Base-by-base conservation (phyloP, 2,329 filamentous ascomycete genomes). In the Sporothrix brunneoviolacea region DNA sequence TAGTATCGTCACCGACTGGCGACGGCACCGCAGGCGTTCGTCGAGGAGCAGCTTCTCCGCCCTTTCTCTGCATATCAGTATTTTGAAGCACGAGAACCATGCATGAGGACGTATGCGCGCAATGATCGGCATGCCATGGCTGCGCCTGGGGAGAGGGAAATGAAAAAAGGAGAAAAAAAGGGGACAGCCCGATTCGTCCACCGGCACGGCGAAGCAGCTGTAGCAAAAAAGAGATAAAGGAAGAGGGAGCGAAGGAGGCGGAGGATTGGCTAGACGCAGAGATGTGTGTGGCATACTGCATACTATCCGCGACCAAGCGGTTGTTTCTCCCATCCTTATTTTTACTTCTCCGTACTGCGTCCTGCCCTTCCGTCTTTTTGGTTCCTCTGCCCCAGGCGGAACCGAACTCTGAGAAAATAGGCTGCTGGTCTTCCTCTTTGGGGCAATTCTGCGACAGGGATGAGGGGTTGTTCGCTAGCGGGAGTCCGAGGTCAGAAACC, bases 401-500 rank as follows among this genome's bases (percentile, higher is more conserved):
- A 39, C 35, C 24, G 36, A 33, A 38, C 22, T 35, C n/a, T 37
- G 15, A n/a, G n/a, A 38, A 10, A 38, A 28, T 28, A 28, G 24
- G 24, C 24, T 28, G 5, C 24, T 10, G 24, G 24, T 10, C 24
- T 10, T 10, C 24, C 10, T 28, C 24, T 28, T 10, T 28, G 24
- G 6, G 15, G 22, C 30, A 39, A 18, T 32, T 24, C 32, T 50
- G 36, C 30, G 27, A 39, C 52, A 54, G 48, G 52, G 52, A 54
- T 54, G 48, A 54, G 22, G 52, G 52, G 40, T 38, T 28, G 24
- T 24, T 22, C n/a, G 27, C 28, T 41, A 48, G 48, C 52, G 48
- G 52, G 43, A 40, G 48, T 51, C 44, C 39, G 43, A 44, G 42
- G 36, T 30, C 27, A 38, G 33, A 42, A 52, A 53, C 52, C 44